Evolutionary conservation across 2,329 filamentous ascomycete genomes (phyloP).

Genomic region (Rutstroemia sp.): DNA sequence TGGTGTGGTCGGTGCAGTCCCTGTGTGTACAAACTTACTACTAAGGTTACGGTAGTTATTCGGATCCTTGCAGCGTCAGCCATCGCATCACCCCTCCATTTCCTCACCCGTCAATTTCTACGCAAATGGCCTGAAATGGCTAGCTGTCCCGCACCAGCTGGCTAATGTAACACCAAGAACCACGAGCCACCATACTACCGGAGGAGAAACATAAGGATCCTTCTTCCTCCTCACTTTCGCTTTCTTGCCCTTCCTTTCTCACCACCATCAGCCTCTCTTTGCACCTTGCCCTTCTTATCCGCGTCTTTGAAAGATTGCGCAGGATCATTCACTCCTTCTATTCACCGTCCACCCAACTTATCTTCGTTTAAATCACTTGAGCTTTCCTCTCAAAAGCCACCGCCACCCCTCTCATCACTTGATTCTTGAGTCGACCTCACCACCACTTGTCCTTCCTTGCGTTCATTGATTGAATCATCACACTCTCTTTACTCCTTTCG

Average conservation of each 20-base stretch:
- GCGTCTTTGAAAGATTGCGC: conserved; percentile 15
- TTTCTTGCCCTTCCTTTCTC: neutral
- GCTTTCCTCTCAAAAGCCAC: neutral
- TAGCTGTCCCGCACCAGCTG: no score
- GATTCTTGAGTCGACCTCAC: neutral
- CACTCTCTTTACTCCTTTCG: conserved; percentile 5
- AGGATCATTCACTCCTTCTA: conserved; percentile 6
- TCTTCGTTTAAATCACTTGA: neutral
- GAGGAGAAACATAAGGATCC: neutral
- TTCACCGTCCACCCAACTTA: neutral
- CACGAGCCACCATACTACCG: neutral
- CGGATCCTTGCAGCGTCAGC: no score
- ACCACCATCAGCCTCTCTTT: conserved; percentile 1
- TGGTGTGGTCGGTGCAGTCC: no score
- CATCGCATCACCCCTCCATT: no score
- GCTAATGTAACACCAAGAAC: no score
- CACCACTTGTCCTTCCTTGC: conserved; percentile 3
- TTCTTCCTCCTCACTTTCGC: conserved; percentile 5
- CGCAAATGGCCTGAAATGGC: no score
- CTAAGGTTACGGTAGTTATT: no score
- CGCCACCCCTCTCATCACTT: neutral
- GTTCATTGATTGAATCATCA: conserved; percentile 22
- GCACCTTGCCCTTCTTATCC: neutral
- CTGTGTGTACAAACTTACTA: no score
- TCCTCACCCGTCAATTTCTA: no score